Conservation (phyloP, 495 filamentous ascomycete species). For the Astrothelium subdiscretum region DNA sequence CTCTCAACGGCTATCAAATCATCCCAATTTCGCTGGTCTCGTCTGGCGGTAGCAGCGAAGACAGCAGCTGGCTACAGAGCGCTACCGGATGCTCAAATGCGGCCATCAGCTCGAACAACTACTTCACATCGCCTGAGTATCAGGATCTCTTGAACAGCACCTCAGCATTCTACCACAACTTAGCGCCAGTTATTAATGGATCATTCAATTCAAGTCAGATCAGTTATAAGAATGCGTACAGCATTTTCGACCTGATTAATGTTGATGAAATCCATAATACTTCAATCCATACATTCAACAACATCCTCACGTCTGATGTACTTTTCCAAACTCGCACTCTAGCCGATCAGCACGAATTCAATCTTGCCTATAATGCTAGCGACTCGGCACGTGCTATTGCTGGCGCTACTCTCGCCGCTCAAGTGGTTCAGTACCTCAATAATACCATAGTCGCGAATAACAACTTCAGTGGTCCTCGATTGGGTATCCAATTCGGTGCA, state of each 20-base stretch:
- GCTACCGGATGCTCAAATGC: slow-evolving; percentile 50
- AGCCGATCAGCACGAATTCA: slow-evolving; percentile 54
- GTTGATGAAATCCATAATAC: slow-evolving; percentile 62
- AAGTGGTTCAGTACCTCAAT: slow-evolving; percentile 46
- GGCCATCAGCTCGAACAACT: slow-evolving; percentile 56
- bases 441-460: slow-evolving; percentile 35
- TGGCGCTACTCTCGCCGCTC: slow-evolving; percentile 51
- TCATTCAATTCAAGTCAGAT: slow-evolving; percentile 42
- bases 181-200: slow-evolving; percentile 49
- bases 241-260: slow-evolving; percentile 65
- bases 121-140: slow-evolving; percentile 54
- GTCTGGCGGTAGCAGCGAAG: slow-evolving; percentile 39
- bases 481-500: slow-evolving; percentile 57
- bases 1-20: slow-evolving; percentile 50
- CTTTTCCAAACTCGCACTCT: slow-evolving; percentile 48
- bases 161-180: slow-evolving; percentile 48
- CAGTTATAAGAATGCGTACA: slow-evolving; percentile 62
- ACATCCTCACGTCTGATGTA: slow-evolving; percentile 39
- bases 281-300: slow-evolving; percentile 36
- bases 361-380: slow-evolving; percentile 48
- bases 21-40: slow-evolving; percentile 39
- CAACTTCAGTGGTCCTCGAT: slow-evolving; percentile 29
- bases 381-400: slow-evolving; percentile 52
- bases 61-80: slow-evolving; percentile 47
- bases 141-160: slow-evolving; percentile 40